Base-by-base conservation (phyloP, 176 grass and related monocot genomes). In the Musa itinerans region DNA sequence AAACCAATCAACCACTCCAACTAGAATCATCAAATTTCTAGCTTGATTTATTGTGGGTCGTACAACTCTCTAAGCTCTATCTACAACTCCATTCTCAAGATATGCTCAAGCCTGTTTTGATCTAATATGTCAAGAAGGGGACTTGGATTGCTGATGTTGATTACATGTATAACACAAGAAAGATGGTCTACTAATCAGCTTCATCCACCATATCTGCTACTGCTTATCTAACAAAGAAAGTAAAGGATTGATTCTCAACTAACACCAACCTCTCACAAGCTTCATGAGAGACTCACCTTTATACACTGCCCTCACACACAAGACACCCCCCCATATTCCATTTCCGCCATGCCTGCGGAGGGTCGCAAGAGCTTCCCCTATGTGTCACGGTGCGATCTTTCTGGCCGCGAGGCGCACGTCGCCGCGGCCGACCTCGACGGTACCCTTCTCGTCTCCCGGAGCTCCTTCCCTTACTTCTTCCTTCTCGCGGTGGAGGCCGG, bases 391-490 rank as follows among this genome's bases (percentile, higher is more conserved):
- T 97, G 68, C 81, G 70, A 82, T 65, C 2, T 22, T 10, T 17
- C 69, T 9, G 15, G 69, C 23, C 56, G 78, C 22, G 69, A 53
- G 8, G 73, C 79, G 8, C 81, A 76, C 14, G 89, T 89, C 0
- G 88, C 49, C 0, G 90, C 95, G 0, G 85, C 90, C 0, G 95
- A 98, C 77, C 88, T 98, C 7, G 90, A 98, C 72, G 95, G 90
- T 0, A 98, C 90, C 58, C 86, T 98, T 12, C 83, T 98, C 0
- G 87, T 74, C 1, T 93, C 95, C 9, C 88, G 90, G 1, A 89
- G 86, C 0, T 87, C 88, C 63, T 98, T 98, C 86, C 95, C 95
- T 0, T 98, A 98, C 90, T 98, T 93, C 84, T 98, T 98, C 77
- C 78, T 98, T 4, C 64, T 98, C 0, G 82, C 90, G 0, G 76